Evolutionary conservation across 2,329 filamentous ascomycete genomes (phyloP).

Genomic region (Arthrocladium fulminans): DNA sequence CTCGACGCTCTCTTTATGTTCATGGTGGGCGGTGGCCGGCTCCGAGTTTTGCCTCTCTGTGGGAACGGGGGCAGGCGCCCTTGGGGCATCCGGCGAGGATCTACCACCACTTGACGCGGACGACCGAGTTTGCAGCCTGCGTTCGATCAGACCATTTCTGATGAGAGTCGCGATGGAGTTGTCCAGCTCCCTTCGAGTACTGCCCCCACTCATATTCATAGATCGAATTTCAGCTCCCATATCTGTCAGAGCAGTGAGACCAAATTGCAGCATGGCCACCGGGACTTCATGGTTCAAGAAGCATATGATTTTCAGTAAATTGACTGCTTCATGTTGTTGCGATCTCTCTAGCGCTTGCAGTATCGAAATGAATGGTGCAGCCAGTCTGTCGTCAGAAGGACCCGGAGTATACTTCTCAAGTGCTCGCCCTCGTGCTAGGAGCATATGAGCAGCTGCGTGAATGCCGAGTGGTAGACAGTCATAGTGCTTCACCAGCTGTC

Average conservation of each 20-base stretch:
- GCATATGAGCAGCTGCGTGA: slow-evolving; percentile 54
- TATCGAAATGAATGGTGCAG: slow-evolving; percentile 39
- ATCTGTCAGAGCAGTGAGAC: slow-evolving; percentile 31
- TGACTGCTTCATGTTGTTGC: slow-evolving; percentile 46
- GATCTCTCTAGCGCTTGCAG: slow-evolving; percentile 35
- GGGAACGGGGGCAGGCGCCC: background rate
- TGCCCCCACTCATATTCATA: slow-evolving; percentile 25
- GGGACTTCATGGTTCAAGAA: slow-evolving; percentile 59
- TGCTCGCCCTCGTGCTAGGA: slow-evolving; percentile 53
- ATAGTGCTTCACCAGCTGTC: slow-evolving; percentile 55
- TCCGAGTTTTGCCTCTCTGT: slow-evolving; percentile 1
- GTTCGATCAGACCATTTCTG: slow-evolving; percentile 38
- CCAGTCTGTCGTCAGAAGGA: slow-evolving; percentile 48
- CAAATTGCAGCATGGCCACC: slow-evolving; percentile 55
- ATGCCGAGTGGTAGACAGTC: slow-evolving; percentile 59
- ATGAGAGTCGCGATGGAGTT: slow-evolving; percentile 39
- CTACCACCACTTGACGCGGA: slow-evolving; percentile 10
- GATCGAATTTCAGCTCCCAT: slow-evolving; percentile 32
- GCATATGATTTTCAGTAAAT: slow-evolving; percentile 55
- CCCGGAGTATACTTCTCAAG: slow-evolving; percentile 51
- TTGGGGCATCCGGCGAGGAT: slow-evolving; percentile 12
- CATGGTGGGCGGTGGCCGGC: background rate
- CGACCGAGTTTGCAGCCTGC: slow-evolving; percentile 30
- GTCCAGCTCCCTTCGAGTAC: slow-evolving; percentile 32
- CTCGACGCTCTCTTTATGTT: background rate